Base-by-base conservation (phyloP, 371 early-diverging fungal genomes). In the Mucor sp. region DNA sequence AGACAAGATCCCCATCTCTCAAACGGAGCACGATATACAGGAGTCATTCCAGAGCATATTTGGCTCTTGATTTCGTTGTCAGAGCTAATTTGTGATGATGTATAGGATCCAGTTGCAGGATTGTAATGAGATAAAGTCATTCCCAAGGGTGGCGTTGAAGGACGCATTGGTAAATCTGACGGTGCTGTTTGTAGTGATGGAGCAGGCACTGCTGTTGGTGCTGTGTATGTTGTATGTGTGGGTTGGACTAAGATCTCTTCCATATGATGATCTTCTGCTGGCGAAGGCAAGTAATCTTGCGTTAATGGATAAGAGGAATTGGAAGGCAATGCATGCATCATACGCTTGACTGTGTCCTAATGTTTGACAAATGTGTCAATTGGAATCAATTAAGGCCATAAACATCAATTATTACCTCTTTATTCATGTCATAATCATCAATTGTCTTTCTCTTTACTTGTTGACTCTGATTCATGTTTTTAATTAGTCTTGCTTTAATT, bases 1-100 rank as follows among this genome's bases (percentile, higher is more conserved):
- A 79, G 58, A 65, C 75, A 77, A 7, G 83, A 82, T 15, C 83
- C 83, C 76, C 75, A 82, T n/a, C 83, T 67, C 67, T 82, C 83
- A 21, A 78, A 70, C n/a, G 83, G 75, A 17, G 80, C 50, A 48
- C 76, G 65, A 61, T 82, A 82, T 2, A 72, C 72, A 19, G 80
- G 77, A 28, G 80, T 82, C 83, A 82, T 82, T 12, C 83, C 83
- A 19, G 80, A 69, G 55, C 83, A 82, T 11, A 82, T 76, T 7
- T 33, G 55, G n/a, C 63, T 68, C 19, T 71, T 64, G 8, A 76
- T 48, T 57, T 74, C 69, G 43, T 82, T 56, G 30, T 75, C 55
- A 0, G 75, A 68, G 25, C 68, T 76, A 19, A 82, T 63, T 41
- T 77, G 75, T 19, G 77, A 70, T 8, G 82, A 63, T 3, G 71